Conservation (phyloP, 306 rosid genomes). For the Mimosa bimucronata region DNA sequence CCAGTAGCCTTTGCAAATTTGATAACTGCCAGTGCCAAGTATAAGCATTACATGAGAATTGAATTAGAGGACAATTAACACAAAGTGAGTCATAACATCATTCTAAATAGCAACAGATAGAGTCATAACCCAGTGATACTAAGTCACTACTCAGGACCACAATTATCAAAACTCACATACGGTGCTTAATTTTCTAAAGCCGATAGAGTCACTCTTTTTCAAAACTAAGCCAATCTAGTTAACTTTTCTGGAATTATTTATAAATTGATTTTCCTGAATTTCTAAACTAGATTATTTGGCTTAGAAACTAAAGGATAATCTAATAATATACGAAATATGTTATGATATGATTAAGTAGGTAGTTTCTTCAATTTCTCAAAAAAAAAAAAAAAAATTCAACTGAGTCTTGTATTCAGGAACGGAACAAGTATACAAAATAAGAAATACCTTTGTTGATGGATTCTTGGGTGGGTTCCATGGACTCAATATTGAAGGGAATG, state of each 20-base stretch:
- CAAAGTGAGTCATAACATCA: background rate
- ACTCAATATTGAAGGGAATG: conserved; percentile 65
- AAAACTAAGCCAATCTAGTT: background rate
- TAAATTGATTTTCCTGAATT: too few relatives aligned
- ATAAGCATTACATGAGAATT: conserved; percentile 17
- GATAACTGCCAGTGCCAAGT: conserved; percentile 57
- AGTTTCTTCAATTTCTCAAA: too few relatives aligned
- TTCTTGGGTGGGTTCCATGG: conserved; percentile 86
- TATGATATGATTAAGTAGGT: too few relatives aligned
- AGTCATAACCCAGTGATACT: too few relatives aligned
- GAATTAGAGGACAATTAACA: conserved; percentile 23
- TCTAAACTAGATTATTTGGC: too few relatives aligned
- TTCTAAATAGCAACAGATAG: background rate
- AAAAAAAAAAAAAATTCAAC: too few relatives aligned
- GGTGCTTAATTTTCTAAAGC: background rate
- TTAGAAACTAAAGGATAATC: too few relatives aligned
- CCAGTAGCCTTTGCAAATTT: conserved; percentile 93
- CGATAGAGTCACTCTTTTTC: background rate
- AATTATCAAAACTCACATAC: background rate
- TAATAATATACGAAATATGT: too few relatives aligned
- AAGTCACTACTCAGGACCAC: background rate
- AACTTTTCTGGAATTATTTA: too few relatives aligned
- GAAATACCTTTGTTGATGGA: conserved; percentile 68
- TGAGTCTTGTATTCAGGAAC: background rate
- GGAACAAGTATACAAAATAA: too few relatives aligned